Evolutionary conservation across 139 green algal species (phyloP).

Genomic region (Chlorella sp.): DNA sequence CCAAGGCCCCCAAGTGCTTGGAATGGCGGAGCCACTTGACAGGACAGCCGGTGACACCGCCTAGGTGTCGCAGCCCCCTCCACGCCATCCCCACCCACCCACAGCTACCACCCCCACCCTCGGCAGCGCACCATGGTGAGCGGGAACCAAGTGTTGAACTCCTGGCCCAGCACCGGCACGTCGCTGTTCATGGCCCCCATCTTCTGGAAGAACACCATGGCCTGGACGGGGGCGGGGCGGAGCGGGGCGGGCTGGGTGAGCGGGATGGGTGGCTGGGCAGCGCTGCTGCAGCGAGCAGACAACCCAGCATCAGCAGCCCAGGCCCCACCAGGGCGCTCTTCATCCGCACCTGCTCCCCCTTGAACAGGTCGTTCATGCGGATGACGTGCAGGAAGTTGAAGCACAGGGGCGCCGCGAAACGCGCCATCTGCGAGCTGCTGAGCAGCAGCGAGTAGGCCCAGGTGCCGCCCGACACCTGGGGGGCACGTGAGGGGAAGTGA

Average conservation of each 20-base stretch:
- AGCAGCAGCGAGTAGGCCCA: constrained; percentile 66
- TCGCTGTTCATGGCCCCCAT: constrained; percentile 82
- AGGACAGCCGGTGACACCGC: too few relatives aligned
- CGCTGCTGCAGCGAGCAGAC: too few relatives aligned
- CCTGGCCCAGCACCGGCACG: constrained; percentile 67
- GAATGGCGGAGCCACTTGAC: too few relatives aligned
- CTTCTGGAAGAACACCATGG: constrained; percentile 72
- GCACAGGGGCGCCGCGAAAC: constrained; percentile 91
- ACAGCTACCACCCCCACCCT: too few relatives aligned
- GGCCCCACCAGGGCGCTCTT: neutral
- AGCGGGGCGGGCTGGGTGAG: neutral
- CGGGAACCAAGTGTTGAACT: constrained; percentile 87
- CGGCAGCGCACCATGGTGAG: constrained; percentile 65
- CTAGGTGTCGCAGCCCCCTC: too few relatives aligned
- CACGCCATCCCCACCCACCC: too few relatives aligned
- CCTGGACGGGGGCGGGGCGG: neutral
- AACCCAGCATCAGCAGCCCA: neutral
- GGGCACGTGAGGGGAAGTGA: neutral
- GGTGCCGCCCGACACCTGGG: constrained; percentile 64
- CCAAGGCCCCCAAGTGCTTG: too few relatives aligned
- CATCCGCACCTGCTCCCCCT: constrained; percentile 23
- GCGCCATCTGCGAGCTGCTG: constrained; percentile 45
- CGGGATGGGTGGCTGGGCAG: neutral
- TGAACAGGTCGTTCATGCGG: constrained; percentile 46
- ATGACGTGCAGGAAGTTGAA: constrained; percentile 83